phyloP scores from a whole-genome alignment of 1,139 yeast species.

The Eremothecium cymbalariae region DNA sequence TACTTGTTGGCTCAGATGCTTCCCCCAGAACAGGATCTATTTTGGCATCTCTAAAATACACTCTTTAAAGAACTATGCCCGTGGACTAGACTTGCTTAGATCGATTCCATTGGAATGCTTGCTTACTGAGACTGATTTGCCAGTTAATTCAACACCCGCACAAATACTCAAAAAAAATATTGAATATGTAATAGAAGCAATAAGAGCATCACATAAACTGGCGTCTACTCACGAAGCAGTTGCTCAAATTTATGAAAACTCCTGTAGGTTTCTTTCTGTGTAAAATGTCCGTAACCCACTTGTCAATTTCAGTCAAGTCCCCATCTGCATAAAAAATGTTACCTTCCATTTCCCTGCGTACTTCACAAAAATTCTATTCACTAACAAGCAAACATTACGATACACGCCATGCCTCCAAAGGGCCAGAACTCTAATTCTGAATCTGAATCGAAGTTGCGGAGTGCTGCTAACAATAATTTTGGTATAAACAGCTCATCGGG shows the following conservation, averaged over 20 bases:
- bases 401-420: slow-evolving; percentile 14
- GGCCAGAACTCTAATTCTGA: slow-evolving; percentile 23
- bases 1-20: slow-evolving; percentile 41
- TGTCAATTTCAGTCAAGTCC: no score
- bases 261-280: slow-evolving; percentile 11
- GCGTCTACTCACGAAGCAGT: slow-evolving; percentile 7
- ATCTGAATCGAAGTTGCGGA: slow-evolving; percentile 22
- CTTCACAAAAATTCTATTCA: no score
- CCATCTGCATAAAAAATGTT: no score
- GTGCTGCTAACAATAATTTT: slow-evolving; percentile 6
- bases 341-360: no score
- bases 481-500: slow-evolving; percentile 3
- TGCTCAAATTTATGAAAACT: slow-evolving; percentile 14
- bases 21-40: slow-evolving; percentile 28
- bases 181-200: slow-evolving; percentile 6
- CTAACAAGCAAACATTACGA: no score
- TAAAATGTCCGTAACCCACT: no score
- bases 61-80: slow-evolving; percentile 35
- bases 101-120: slow-evolving; percentile 35
- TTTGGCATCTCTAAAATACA: slow-evolving; percentile 60
- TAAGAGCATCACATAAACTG: slow-evolving; percentile 7
- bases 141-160: slow-evolving; percentile 16
- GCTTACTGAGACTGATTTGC: slow-evolving; percentile 48
- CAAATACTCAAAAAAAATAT: slow-evolving; percentile 4
- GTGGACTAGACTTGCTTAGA: slow-evolving; percentile 29